Evolutionary conservation across 257 asterid species (phyloP).

Genomic region (Scutellaria baicalensis): DNA sequence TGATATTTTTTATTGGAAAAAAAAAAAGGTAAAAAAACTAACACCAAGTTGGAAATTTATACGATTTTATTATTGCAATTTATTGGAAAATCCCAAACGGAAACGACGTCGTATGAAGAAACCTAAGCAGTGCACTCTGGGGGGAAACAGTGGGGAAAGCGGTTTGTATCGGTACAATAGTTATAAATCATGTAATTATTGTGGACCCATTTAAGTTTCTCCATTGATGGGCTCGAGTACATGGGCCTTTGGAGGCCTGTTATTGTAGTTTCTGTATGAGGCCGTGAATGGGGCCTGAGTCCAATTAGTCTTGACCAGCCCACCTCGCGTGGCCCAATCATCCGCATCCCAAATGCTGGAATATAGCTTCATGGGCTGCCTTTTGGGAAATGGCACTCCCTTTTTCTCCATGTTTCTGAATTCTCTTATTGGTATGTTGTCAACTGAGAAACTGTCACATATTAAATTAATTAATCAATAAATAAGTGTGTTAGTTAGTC

Average conservation of each 20-base stretch:
- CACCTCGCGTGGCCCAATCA: conserved; percentile 71
- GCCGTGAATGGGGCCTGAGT: conserved; percentile 52
- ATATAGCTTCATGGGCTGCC: conserved; percentile 46
- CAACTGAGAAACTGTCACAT: conserved; percentile 21
- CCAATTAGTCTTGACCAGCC: conserved; percentile 59
- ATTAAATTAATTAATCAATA: neutral
- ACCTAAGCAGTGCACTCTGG: conserved; percentile 25
- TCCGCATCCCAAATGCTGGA: conserved; percentile 61
- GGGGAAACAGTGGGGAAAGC: conserved; percentile 49
- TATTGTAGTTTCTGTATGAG: conserved; percentile 30
- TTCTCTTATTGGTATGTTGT: conserved; percentile 38
- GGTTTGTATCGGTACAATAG: conserved; percentile 42
- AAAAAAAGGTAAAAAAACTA: no score
- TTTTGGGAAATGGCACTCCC: conserved; percentile 40
- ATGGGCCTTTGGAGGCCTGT: neutral
- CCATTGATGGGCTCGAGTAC: conserved; percentile 21
- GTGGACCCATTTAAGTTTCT: conserved; percentile 45
- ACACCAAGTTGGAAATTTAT: no score
- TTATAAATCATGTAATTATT: conserved; percentile 48
- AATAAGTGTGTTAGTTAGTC: neutral
- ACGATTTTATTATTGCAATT: no score
- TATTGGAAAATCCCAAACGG: neutral
- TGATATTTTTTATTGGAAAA: no score
- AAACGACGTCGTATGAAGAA: neutral
- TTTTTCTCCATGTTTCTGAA: conserved; percentile 46